Percentiles rank a stretch among this genome's conserved stretches.
phyloP scores from a whole-genome alignment of 1,284 basidiomycete genomes.

The Apiotrichum gracile region DNA sequence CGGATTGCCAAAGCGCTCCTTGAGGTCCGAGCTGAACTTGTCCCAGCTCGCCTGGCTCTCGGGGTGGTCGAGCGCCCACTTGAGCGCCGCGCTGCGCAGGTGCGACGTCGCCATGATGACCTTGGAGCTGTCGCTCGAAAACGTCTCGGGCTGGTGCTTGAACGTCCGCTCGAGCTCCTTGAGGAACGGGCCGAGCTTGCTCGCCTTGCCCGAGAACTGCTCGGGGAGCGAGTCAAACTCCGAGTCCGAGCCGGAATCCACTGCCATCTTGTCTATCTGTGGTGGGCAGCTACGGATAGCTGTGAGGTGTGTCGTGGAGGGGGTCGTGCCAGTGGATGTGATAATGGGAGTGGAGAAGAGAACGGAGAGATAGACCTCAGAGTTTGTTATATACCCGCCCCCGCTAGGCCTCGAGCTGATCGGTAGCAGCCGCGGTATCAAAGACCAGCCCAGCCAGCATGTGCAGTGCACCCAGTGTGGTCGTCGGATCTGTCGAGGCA shows the following conservation, averaged over 20 bases:
- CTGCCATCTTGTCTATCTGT: neutral
- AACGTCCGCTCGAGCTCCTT: constrained; percentile 8
- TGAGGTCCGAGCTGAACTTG: constrained; percentile 9
- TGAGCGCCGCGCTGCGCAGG: constrained; percentile 14
- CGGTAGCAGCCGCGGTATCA: no score
- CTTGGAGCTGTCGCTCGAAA: constrained; percentile 1
- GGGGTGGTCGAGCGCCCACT: constrained; percentile 15
- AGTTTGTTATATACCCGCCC: neutral
- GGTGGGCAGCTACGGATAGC: no score
- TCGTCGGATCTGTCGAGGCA: no score
- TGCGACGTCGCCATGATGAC: constrained; percentile 12
- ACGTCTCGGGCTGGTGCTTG: constrained; percentile 6
- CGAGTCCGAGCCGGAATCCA: constrained; percentile 4
- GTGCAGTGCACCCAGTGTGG: no score
- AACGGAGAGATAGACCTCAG: no score
- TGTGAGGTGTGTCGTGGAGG: neutral
- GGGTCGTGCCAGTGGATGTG: no score
- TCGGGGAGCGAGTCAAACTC: constrained; percentile 14
- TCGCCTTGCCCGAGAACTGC: constrained; percentile 7
- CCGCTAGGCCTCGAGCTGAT: no score
- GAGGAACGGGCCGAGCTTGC: constrained; percentile 13
- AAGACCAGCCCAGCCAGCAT: no score
- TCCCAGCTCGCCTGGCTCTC: constrained; percentile 4
- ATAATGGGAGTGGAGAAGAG: no score
- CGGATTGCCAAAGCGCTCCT: constrained; percentile 12